A percentile compares a stretch with the other conserved stretches of the same genome.
phyloP scores from a whole-genome alignment of 2,329 filamentous ascomycete genomes.

The Cercospora berteroae region DNA sequence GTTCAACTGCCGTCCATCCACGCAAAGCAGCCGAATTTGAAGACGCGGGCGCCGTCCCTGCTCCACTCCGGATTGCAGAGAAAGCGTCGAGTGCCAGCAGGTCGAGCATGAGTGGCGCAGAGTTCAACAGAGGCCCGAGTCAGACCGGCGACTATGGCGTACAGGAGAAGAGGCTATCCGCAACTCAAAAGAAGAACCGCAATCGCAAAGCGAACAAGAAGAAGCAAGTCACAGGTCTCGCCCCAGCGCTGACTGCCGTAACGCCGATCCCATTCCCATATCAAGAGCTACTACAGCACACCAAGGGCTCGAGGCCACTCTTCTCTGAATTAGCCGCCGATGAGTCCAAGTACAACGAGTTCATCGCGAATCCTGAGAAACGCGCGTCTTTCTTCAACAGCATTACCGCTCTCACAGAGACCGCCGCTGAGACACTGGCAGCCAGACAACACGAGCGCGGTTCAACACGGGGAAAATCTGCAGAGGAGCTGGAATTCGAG shows the following conservation, averaged over 20 bases:
- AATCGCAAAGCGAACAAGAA: background rate
- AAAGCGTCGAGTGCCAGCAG: background rate
- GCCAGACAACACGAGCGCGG: background rate
- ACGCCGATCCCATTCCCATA: background rate
- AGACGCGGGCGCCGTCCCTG: background rate
- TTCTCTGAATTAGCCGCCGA: background rate
- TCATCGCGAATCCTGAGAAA: background rate
- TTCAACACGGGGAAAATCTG: background rate
- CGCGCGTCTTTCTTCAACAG: background rate
- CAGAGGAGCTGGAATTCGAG: background rate
- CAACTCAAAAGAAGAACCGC: constrained; percentile 1
- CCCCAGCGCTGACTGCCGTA: background rate
- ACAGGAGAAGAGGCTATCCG: background rate
- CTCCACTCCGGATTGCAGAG: background rate
- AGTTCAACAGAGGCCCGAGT: background rate
- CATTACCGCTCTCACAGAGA: background rate
- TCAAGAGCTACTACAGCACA: background rate
- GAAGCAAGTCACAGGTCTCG: background rate
- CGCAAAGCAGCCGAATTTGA: background rate
- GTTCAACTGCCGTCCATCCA: background rate
- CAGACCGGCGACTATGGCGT: background rate
- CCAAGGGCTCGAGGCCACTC: background rate
- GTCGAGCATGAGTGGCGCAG: background rate
- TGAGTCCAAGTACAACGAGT: background rate
- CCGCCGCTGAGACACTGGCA: background rate